phyloP scores from a whole-genome alignment of 225 moss, liverwort and hornwort genomes.

The Ulota crispa region DNA sequence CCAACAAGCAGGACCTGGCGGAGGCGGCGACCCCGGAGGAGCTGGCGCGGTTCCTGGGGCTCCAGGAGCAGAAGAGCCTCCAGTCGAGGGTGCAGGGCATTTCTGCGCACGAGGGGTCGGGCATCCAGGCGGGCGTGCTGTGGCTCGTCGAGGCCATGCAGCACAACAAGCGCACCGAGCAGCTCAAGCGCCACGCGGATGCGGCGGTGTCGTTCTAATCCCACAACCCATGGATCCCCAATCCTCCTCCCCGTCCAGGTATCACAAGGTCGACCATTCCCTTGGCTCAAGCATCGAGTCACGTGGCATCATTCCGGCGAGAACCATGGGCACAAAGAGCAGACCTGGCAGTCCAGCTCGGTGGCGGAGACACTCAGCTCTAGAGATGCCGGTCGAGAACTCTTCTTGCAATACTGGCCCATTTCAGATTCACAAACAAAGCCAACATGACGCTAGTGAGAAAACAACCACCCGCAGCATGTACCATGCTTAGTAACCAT shows the following conservation, averaged over 20 bases:
- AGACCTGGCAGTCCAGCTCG: constrained; percentile 13
- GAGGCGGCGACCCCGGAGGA: constrained; percentile 85
- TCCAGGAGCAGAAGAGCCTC: constrained; percentile 65
- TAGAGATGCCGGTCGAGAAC: constrained; percentile 6
- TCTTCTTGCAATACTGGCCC: background rate
- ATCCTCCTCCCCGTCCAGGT: background rate
- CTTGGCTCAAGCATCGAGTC: constrained; percentile 1
- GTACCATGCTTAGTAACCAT: background rate
- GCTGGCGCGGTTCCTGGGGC: constrained; percentile 62
- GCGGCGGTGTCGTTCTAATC: constrained; percentile 70
- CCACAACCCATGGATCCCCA: background rate
- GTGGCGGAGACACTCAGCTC: background rate
- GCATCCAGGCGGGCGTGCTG: constrained; percentile 82
- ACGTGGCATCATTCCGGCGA: constrained; percentile 13
- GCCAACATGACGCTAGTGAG: background rate
- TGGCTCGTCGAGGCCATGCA: constrained; percentile 95
- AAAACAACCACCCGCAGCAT: background rate
- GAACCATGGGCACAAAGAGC: background rate
- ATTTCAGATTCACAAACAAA: background rate
- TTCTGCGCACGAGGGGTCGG: constrained; percentile 86
- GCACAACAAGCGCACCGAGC: constrained; percentile 77
- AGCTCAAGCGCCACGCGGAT: constrained; percentile 77
- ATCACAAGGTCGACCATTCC: constrained; percentile 10
- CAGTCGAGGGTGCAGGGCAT: constrained; percentile 79
- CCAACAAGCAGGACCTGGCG: constrained; percentile 92